Evolutionary conservation across 352 stramenopile species (phyloP), one percentile per base, ranked within the genome.

Genomic region (Pythium vanterpoolii): DNA sequence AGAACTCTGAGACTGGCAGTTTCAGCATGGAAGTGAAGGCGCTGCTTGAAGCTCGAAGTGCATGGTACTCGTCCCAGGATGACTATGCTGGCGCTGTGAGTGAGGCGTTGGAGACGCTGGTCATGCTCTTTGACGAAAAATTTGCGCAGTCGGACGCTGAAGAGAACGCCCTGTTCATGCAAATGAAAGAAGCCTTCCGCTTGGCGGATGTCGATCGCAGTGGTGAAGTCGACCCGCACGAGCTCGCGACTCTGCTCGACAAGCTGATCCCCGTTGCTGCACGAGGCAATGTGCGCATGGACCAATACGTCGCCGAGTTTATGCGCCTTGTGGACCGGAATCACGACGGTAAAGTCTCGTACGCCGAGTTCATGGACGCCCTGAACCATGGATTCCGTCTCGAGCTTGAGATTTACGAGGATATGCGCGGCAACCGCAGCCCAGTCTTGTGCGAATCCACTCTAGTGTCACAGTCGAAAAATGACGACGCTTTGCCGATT

Each of bases 171-270:
- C 74, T 89, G 39, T 90, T 87, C 34, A 66, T 90, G 73, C 78
- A 90, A 33, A 87, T 90, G 78, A 88, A 88, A 46, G 78, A 90
- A 36, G 80, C 80, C 4, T 90, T 90, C 51, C 77, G 80, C 5
- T 59, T 85, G 16, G 78, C 80, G 0, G 80, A 89, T 43, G 77
- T 77, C 38, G 67, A 90, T 45, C 74, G 71, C n/a, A 73, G 69
- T 34, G 80, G 80, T 0, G 77, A 80, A 30, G 79, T 93, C 4
- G 79, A 93, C 24, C 65, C 75, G 2, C 70, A 70, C 3, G 83
- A 90, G 34, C 49, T 93, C 11, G 71, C 63, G 0, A 61, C 78
- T n/a, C 54, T 93, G 45, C 64, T 93, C 0, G 77, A 93, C 56
- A 86, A 83, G 45, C 56, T 90, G 11, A 77, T 90, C 60, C 72